A percentile compares a stretch with the other conserved stretches of the same genome.
These are phyloP conservation scores for Wickerhamomyces hampshirensis DNA, from an alignment of 805 yeast species.

Conservation along the genomic window DNA sequence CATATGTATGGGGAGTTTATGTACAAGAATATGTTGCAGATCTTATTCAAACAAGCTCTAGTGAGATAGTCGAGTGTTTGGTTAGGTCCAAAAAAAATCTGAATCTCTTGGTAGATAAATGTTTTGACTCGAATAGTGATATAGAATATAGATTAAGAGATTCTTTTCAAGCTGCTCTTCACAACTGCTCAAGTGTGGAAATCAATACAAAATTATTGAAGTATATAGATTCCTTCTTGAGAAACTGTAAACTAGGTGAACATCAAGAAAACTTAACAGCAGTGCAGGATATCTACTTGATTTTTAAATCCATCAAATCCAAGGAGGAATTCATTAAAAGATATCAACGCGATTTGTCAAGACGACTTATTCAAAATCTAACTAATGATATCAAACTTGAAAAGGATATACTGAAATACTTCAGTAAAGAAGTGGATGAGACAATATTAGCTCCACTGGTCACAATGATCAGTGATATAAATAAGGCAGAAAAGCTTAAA, in stretches of 20 bases:
- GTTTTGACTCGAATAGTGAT: conserved; percentile 8
- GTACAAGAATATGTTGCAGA: conserved; percentile 7
- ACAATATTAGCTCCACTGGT: conserved; percentile 11
- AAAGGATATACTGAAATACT: conserved; percentile 2
- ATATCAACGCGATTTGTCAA: conserved; percentile 20
- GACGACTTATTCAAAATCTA: conserved; percentile 13
- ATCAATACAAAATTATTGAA: conserved; percentile 13
- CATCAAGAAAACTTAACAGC: conserved; percentile 3
- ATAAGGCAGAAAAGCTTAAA: conserved; percentile 3
- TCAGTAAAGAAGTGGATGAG: conserved; percentile 14
- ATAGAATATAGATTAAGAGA: conserved; percentile 20
- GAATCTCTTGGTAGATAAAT: conserved; percentile 5
- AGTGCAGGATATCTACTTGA: conserved; percentile 10
- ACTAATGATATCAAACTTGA: conserved; percentile 11
- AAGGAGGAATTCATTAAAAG: conserved; percentile 17
- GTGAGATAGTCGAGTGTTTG: conserved; percentile 11
- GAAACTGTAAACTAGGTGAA: not conserved
- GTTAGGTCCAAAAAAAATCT: conserved; percentile 17
- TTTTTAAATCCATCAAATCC: conserved; percentile 19
- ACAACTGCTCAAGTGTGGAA: conserved; percentile 2
- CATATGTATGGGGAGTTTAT: conserved; percentile 12
- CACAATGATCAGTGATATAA: conserved; percentile 19
- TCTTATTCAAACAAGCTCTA: conserved; percentile 4
- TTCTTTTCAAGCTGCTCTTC: conserved; percentile 15
- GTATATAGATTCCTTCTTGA: conserved; percentile 20